phyloP scores from a whole-genome alignment of 768 basidiomycete genomes.

The Xerocomus brunneocitrinus region DNA sequence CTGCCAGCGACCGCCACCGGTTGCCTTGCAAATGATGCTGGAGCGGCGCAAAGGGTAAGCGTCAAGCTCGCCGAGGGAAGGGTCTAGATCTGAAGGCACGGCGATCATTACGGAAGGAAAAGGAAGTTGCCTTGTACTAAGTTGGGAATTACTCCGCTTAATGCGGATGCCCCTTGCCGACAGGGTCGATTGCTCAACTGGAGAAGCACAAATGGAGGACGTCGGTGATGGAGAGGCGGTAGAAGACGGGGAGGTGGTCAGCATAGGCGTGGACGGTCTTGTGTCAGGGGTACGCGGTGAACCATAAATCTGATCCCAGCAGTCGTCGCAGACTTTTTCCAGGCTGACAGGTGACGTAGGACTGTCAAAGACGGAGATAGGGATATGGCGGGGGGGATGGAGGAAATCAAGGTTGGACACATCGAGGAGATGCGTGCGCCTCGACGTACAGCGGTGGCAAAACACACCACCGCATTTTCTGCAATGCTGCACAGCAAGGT shows the following conservation, averaged over 20 bases:
- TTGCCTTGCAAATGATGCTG: constrained; percentile 68
- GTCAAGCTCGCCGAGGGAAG: constrained; percentile 63
- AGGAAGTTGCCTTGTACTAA: constrained; percentile 24
- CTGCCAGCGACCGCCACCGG: constrained; percentile 77
- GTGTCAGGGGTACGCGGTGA: constrained; percentile 39
- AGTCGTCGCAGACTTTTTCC: constrained; percentile 73
- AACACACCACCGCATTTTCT: constrained; percentile 81
- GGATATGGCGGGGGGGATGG: constrained; percentile 64
- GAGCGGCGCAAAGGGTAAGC: constrained; percentile 69
- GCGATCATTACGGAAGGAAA: constrained; percentile 23
- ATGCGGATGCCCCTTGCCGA: constrained; percentile 15
- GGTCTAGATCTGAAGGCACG: constrained; percentile 23
- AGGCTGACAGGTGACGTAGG: constrained; percentile 54
- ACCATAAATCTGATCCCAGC: constrained; percentile 71
- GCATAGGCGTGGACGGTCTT: constrained; percentile 36
- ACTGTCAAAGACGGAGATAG: constrained; percentile 53
- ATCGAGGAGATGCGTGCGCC: constrained; percentile 62
- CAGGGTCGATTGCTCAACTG: constrained; percentile 25
- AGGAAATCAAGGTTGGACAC: constrained; percentile 67
- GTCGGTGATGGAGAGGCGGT: constrained; percentile 31
- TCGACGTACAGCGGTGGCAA: constrained; percentile 58
- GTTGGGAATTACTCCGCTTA: constrained; percentile 27
- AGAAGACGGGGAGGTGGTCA: constrained; percentile 30
- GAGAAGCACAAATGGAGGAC: constrained; percentile 34
- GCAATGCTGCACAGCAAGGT: constrained; percentile 54